phyloP scores from a whole-genome alignment of 176 grass and related monocot species.

The Melocanna baccifera region DNA sequence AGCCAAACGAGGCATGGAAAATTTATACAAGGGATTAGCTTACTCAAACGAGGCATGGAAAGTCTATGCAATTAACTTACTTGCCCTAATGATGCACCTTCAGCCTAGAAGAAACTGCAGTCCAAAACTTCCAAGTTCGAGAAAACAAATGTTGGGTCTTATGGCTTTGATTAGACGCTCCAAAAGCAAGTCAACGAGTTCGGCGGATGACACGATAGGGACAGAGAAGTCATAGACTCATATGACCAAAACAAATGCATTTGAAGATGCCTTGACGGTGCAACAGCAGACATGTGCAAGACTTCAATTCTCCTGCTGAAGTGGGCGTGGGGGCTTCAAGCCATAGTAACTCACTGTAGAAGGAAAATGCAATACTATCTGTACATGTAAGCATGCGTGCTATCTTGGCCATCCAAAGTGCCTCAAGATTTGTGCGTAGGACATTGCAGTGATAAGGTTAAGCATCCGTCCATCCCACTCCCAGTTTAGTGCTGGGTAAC shows the following conservation, averaged over 20 bases:
- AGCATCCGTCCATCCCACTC: not conserved
- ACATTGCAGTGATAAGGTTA: not conserved
- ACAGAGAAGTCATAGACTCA: too few species aligned
- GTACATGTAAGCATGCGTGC: too few species aligned
- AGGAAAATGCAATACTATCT: too few species aligned
- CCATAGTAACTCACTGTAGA: too few species aligned
- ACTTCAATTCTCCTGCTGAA: not conserved
- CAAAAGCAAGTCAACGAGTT: not conserved
- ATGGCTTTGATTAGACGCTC: not conserved
- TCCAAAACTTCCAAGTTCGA: not conserved
- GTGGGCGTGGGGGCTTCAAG: too few species aligned
- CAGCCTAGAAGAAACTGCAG: not conserved
- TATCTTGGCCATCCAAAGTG: too few species aligned
- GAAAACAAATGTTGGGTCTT: not conserved
- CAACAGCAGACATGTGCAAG: too few species aligned
- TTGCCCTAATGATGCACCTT: too few species aligned
- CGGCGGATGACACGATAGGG: not conserved
- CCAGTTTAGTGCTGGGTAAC: not conserved
- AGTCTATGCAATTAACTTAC: too few species aligned
- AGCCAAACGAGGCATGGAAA: constrained; percentile 12
- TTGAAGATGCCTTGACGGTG: not conserved
- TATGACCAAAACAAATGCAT: not conserved
- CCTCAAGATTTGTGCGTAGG: too few species aligned
- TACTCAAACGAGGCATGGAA: too few species aligned
- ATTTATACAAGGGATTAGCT: not conserved